phyloP scores from a whole-genome alignment of 768 basidiomycete genomes.

The Suillus plorans region DNA sequence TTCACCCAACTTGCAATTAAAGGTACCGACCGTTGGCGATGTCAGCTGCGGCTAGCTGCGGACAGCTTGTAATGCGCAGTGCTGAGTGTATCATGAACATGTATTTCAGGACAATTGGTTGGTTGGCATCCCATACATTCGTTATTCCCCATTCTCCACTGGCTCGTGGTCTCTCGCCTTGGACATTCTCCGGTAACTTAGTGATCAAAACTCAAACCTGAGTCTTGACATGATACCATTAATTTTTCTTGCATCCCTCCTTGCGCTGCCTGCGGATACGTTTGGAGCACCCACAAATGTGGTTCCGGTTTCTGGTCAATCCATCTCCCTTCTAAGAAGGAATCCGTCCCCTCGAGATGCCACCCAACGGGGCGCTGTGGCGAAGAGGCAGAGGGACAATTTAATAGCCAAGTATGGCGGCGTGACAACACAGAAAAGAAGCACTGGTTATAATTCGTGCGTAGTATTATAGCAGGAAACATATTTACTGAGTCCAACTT shows the following conservation, averaged over 20 bases:
- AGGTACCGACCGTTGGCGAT: background rate
- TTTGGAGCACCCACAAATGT: conserved; percentile 16
- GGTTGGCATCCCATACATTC: background rate
- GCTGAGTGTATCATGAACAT: background rate
- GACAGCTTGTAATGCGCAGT: background rate
- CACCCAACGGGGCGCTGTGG: conserved; percentile 26
- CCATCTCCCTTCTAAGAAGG: conserved; percentile 23
- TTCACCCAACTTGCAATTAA: too few species aligned
- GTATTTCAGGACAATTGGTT: background rate
- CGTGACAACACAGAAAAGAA: conserved; percentile 36
- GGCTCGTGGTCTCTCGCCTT: background rate
- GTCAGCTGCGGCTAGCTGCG: background rate
- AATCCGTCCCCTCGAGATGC: conserved; percentile 5
- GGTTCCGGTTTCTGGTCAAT: conserved; percentile 11
- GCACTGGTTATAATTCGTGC: conserved; percentile 52
- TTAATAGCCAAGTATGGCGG: conserved; percentile 48
- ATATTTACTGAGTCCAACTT: conserved; percentile 6
- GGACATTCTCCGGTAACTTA: background rate
- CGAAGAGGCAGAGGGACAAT: conserved; percentile 43
- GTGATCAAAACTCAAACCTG: background rate
- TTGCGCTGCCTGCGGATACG: conserved; percentile 13
- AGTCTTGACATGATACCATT: conserved; percentile 18
- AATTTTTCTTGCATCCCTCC: conserved; percentile 9
- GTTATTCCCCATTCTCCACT: background rate
- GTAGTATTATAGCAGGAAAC: conserved; percentile 16